These are phyloP conservation scores for Citrus sinensis DNA, from an alignment of 345 rosid species.

Conservation along the genomic window DVS_A1.0 CM039168.1:10681001-10681500, in stretches of 20 bases:
- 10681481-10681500: too few species aligned
- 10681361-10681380: not conserved
- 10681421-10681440: not conserved
- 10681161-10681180: not conserved
- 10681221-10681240: conserved; percentile 12
- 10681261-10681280: not conserved
- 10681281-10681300: not conserved
- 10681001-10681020: too few species aligned
- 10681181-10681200: not conserved
- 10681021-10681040: too few species aligned
- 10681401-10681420: not conserved
- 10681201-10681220: not conserved
- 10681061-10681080: too few species aligned
- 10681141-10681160: conserved; percentile 9
- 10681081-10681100: too few species aligned
- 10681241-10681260: not conserved
- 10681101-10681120: too few species aligned
- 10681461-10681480: too few species aligned
- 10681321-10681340: too few species aligned
- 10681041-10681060: too few species aligned
- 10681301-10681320: too few species aligned
- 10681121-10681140: not conserved
- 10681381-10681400: not conserved
- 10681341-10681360: not conserved
- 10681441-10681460: too few species aligned